A percentile compares a stretch with the other conserved stretches of the same genome.
phyloP scores from a whole-genome alignment of 2,329 filamentous ascomycete genomes.

The Rhinocladiella similis region DNA sequence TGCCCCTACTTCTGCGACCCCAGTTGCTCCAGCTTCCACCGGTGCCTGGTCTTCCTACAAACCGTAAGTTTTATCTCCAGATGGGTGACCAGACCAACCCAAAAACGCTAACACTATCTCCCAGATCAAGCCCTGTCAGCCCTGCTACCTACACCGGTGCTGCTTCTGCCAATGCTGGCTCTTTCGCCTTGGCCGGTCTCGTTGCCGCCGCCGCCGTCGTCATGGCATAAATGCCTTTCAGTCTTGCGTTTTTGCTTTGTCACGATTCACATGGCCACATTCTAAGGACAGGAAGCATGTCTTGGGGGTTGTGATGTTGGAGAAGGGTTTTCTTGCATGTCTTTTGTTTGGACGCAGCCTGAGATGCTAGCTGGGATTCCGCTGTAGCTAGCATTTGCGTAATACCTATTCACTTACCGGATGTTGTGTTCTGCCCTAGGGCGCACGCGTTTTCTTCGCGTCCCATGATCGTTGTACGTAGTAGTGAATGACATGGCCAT shows the following conservation, averaged over 20 bases:
- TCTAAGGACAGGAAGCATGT: constrained; percentile 20
- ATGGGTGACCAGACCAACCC: not conserved
- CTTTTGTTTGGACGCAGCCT: constrained; percentile 23
- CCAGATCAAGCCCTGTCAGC: constrained; percentile 13
- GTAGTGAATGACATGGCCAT: no score
- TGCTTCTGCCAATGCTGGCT: constrained; percentile 32
- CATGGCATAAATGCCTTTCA: constrained; percentile 32
- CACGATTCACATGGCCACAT: constrained; percentile 24
- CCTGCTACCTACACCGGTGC: constrained; percentile 33
- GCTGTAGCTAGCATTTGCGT: constrained; percentile 26
- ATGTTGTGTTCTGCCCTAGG: constrained; percentile 3
- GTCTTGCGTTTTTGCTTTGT: constrained; percentile 21
- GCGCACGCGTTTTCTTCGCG: not conserved
- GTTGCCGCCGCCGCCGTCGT: constrained; percentile 33
- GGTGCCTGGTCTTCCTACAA: constrained; percentile 18
- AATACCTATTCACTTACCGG: constrained; percentile 27
- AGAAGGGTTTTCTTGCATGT: constrained; percentile 24
- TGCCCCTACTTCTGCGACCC: constrained; percentile 1
- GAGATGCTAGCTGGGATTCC: constrained; percentile 24
- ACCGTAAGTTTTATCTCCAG: constrained; percentile 22
- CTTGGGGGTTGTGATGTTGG: constrained; percentile 16
- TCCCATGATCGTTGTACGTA: not conserved
- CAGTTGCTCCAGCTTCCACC: constrained; percentile 16
- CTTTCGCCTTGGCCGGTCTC: constrained; percentile 33
- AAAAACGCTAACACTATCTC: constrained; percentile 15